Percentiles rank a stretch among this genome's conserved stretches.
phyloP scores from a whole-genome alignment of 164 flowering plant genomes.

The Akebia trifoliata region DNA sequence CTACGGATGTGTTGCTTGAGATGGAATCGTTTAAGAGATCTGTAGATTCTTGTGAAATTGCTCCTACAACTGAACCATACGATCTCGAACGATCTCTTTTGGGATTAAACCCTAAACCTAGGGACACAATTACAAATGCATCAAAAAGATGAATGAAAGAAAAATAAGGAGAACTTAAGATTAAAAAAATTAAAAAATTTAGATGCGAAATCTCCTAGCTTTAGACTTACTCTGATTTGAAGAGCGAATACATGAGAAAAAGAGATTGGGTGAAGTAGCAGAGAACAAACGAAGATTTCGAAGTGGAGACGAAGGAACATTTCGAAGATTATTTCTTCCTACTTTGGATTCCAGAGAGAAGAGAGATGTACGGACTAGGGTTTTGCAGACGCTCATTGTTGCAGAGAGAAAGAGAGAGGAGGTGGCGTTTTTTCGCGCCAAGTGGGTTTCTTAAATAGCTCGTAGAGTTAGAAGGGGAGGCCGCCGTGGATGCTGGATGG shows the following conservation, averaged over 20 bases:
- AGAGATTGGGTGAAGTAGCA: slow-evolving; percentile 3
- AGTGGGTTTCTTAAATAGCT: too few relatives aligned
- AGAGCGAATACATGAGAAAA: slow-evolving; percentile 7
- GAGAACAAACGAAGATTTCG: slow-evolving; percentile 2
- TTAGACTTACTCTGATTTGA: slow-evolving; percentile 6
- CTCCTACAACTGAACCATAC: slow-evolving; percentile 5
- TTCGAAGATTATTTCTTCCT: not conserved
- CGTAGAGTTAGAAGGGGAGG: too few relatives aligned
- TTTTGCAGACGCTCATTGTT: slow-evolving; percentile 21
- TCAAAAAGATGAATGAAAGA: not conserved
- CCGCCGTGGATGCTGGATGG: too few relatives aligned
- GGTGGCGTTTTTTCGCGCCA: too few relatives aligned
- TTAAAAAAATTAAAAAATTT: not conserved
- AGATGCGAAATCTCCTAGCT: too few relatives aligned
- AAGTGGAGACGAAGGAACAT: not conserved
- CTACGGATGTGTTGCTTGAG: not conserved
- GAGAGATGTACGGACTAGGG: slow-evolving; percentile 20
- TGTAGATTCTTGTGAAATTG: slow-evolving; percentile 3
- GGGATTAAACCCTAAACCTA: slow-evolving; percentile 6
- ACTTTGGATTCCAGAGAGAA: not conserved
- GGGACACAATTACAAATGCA: not conserved
- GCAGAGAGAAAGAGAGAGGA: not conserved
- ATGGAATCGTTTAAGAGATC: slow-evolving; percentile 2
- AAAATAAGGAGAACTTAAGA: not conserved
- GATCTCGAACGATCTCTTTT: slow-evolving; percentile 7